Evolutionary conservation across 306 rosid species (phyloP).

Genomic region (Ceratonia siliqua): DNA sequence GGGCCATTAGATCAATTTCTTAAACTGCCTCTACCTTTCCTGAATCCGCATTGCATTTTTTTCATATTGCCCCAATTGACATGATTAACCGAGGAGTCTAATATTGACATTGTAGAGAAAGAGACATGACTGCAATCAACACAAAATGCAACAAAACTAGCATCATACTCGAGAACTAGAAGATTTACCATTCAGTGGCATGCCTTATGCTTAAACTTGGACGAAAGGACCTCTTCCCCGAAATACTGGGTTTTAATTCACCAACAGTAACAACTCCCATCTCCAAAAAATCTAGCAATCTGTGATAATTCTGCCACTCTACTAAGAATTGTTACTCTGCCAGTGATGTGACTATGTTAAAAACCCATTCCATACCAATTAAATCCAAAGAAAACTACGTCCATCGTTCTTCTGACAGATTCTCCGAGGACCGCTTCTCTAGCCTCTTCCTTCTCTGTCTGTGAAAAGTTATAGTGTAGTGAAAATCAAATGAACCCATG

Average conservation of each 20-base stretch:
- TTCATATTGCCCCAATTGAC: too few species aligned
- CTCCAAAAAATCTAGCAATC: constrained; percentile 35
- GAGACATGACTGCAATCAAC: background rate
- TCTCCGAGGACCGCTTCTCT: constrained; percentile 37
- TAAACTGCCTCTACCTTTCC: constrained; percentile 8
- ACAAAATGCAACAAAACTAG: constrained; percentile 1
- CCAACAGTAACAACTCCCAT: constrained; percentile 95
- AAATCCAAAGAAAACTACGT: constrained; percentile 5
- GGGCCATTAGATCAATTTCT: constrained; percentile 26
- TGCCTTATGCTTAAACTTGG: constrained; percentile 92
- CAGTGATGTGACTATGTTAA: constrained; percentile 17
- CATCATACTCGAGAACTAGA: background rate
- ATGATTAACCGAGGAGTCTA: background rate
- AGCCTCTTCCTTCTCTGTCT: constrained; percentile 30
- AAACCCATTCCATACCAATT: constrained; percentile 2
- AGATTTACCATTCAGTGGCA: constrained; percentile 91
- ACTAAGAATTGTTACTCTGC: constrained; percentile 35
- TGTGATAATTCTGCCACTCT: constrained; percentile 33
- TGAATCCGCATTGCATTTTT: background rate
- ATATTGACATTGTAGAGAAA: constrained; percentile 14
- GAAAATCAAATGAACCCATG: constrained; percentile 67
- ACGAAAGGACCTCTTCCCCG: constrained; percentile 83
- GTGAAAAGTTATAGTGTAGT: constrained; percentile 42
- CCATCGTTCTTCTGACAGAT: constrained; percentile 32
- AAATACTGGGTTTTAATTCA: constrained; percentile 90